Base-by-base conservation (phyloP, 208 protist species). In the Trypanosoma avium region DNA sequence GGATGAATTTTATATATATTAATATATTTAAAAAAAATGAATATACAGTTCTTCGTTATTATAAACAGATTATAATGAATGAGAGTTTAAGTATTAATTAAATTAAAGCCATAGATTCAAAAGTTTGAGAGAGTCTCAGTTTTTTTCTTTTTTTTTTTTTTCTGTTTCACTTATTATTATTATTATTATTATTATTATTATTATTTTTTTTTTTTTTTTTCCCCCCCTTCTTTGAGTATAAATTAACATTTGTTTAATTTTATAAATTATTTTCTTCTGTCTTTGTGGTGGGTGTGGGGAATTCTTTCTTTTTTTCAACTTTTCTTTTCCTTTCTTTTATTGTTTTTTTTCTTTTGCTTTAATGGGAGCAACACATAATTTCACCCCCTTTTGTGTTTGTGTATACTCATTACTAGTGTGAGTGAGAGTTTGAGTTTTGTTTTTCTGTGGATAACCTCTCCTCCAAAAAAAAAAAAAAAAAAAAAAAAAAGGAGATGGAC, bases 401-500 rank as follows among this genome's bases (percentile, higher is more conserved):
- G 3, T 68, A 12, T 49, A 13, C 15, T 26, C 4, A 30, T 24
- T 17, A 47, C 3, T 21, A 19, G 43, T 24, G n/a, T 59, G 29
- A 15, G 43, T 43, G 12, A 55, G 36, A 62, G 29, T n/a, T 26
- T n/a, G n/a, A n/a, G n/a, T n/a, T n/a, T n/a, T n/a, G n/a, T n/a
- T n/a, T n/a, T n/a, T n/a, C n/a, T n/a, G n/a, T n/a, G n/a, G n/a
- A n/a, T n/a, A n/a, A n/a, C n/a, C 22, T 42, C 12, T 60, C 19
- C 29, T 3, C 21, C 40, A 30, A 63, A 19, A 43, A 13, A 48
- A 68, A 13, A 48, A 6, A 55, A 53, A 15, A 36, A 21, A 21
- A 57, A 36, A 33, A 70, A 46, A 35, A 50, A 33, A 33, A 48
- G n/a, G 29, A 29, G 27, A 93, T 93, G 83, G 62, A 87, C 58